phyloP scores from a whole-genome alignment of 192 early-diverging fungal genomes.

The Backusella parvicylindrica region DNA sequence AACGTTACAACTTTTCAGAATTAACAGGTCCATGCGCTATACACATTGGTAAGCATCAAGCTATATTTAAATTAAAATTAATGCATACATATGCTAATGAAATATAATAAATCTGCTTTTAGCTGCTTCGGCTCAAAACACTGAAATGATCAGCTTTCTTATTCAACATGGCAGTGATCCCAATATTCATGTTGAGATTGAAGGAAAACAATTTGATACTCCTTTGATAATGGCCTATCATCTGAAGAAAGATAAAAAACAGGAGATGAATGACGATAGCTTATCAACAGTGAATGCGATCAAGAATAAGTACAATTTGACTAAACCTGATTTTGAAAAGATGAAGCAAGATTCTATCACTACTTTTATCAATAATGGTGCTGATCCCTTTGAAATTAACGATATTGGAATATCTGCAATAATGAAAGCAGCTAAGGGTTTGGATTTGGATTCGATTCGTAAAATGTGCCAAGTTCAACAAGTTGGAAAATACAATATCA shows the following conservation, averaged over 20 bases:
- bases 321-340: slow-evolving; percentile 12
- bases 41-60: slow-evolving; percentile 21
- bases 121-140: slow-evolving; percentile 25
- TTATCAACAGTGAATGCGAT: neutral
- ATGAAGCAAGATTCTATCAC: neutral
- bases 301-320: slow-evolving; percentile 13
- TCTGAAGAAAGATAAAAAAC: neutral
- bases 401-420: neutral
- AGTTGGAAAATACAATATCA: neutral
- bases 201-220: neutral
- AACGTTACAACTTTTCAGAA: slow-evolving; percentile 11
- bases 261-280: neutral
- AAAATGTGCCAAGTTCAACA: neutral
- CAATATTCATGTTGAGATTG: slow-evolving; percentile 1
- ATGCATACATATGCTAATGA: neutral
- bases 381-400: slow-evolving; percentile 17
- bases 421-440: slow-evolving; percentile 11
- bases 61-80: neutral
- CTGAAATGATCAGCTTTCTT: slow-evolving; percentile 20
- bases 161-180: slow-evolving; percentile 18
- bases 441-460: neutral
- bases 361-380: neutral
- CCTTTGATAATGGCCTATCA: slow-evolving; percentile 17
- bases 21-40: slow-evolving; percentile 23
- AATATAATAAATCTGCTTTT: neutral